phyloP scores from a whole-genome alignment of 2,329 filamentous ascomycete species.

The Penicillium polonicum region DNA sequence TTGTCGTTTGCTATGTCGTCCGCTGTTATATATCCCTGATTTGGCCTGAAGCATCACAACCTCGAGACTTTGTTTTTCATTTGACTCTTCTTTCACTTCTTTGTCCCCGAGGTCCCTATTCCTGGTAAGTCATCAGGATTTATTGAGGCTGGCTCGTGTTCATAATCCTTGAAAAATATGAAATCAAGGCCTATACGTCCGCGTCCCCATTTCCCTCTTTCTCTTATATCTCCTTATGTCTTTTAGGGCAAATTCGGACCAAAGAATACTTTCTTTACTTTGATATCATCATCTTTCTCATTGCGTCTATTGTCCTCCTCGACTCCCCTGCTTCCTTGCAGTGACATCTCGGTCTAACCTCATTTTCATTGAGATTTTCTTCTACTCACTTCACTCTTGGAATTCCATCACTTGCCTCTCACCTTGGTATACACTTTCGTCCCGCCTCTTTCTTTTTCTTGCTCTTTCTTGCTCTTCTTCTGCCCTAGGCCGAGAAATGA shows the following conservation, averaged over 20 bases:
- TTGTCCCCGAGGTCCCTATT: not conserved
- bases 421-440: constrained; percentile 3
- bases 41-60: constrained; percentile 28
- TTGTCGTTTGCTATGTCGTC: constrained; percentile 18
- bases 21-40: constrained; percentile 29
- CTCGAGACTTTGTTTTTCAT: constrained; percentile 12
- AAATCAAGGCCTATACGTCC: not conserved
- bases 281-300: not conserved
- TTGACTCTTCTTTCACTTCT: not conserved
- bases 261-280: not conserved
- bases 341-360: not conserved
- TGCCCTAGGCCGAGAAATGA: constrained; percentile 17
- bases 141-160: not conserved
- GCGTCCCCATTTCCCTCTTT: not conserved
- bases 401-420: constrained; percentile 1
- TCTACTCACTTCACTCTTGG: not conserved
- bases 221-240: not conserved
- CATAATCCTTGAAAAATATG: not conserved
- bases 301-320: not conserved
- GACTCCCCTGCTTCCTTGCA: not conserved
- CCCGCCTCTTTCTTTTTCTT: not conserved
- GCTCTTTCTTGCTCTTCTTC: constrained; percentile 4
- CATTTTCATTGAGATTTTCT: constrained; percentile 14
- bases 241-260: not conserved
- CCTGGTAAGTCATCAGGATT: not conserved